These are phyloP conservation scores for Neophaeococcomyces mojaviensis DNA, from an alignment of 2,329 filamentous ascomycete species.

Conservation along the genomic window DNA sequence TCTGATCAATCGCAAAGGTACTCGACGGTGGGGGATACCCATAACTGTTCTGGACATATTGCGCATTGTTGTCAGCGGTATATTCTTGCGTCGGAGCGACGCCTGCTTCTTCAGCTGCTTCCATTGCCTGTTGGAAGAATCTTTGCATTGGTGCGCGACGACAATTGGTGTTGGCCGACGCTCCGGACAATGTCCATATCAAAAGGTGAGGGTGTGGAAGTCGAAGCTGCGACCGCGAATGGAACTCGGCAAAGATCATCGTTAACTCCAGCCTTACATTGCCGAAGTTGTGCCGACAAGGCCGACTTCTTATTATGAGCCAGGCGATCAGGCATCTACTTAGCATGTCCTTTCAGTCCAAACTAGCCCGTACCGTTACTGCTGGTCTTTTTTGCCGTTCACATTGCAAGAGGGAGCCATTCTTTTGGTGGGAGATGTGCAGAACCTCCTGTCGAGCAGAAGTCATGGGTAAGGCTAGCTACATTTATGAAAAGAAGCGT, in stretches of 20 bases:
- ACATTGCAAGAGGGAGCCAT: no score
- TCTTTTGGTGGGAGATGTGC: no score
- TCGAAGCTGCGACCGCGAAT: background rate
- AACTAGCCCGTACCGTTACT: no score
- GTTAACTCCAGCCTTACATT: no score
- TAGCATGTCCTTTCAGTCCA: no score
- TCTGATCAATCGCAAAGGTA: conserved; percentile 1
- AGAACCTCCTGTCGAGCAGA: no score
- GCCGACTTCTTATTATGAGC: no score
- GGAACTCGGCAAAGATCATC: background rate
- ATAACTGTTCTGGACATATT: background rate
- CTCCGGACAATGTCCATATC: conserved; percentile 3
- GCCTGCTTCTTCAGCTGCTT: background rate
- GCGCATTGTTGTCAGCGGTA: background rate
- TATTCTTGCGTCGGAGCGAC: conserved; percentile 1
- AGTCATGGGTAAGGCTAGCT: no score
- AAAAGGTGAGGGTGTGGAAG: background rate
- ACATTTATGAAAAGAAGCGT: no score
- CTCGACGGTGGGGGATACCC: background rate
- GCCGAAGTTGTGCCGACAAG: no score
- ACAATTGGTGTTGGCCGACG: background rate
- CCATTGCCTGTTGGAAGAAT: conserved; percentile 6
- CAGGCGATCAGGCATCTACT: no score
- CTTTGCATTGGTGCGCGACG: conserved; percentile 2
- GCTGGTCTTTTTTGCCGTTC: no score